These are phyloP conservation scores for Microsporum ferrugineum DNA, from an alignment of 2,329 filamentous ascomycete species.

Conservation along the genomic window DNA sequence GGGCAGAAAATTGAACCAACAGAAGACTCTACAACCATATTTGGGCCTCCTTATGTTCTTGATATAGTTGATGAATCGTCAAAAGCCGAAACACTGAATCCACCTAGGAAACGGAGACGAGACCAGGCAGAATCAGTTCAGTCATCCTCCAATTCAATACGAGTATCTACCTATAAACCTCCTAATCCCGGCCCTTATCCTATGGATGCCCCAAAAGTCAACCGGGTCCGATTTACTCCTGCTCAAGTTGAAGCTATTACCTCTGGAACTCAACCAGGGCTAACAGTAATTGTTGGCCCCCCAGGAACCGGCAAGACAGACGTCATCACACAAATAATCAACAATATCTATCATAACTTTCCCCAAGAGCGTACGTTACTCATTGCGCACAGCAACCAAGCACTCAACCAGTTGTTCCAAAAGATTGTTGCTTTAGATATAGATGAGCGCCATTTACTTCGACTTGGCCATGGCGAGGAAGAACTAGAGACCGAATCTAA, in stretches of 20 bases:
- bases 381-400: conserved; percentile 94
- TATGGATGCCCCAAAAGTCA: conserved; percentile 68
- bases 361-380: conserved; percentile 82
- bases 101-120: conserved; percentile 77
- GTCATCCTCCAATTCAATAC: conserved; percentile 54
- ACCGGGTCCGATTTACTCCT: conserved; percentile 77
- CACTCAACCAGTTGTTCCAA: conserved; percentile 90
- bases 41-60: conserved; percentile 78
- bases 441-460: conserved; percentile 82
- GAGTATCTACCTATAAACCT: conserved; percentile 81
- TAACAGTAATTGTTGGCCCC: conserved; percentile 88
- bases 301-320: conserved; percentile 99
- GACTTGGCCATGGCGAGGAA: conserved; percentile 89
- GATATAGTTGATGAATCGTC: conserved; percentile 49
- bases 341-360: conserved; percentile 97
- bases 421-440: conserved; percentile 97
- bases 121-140: conserved; percentile 58
- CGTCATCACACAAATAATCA: conserved; percentile 96
- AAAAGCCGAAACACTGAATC: conserved; percentile 44
- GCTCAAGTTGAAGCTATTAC: conserved; percentile 85
- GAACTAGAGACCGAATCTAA: conserved; percentile 75
- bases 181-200: conserved; percentile 84
- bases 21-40: conserved; percentile 58
- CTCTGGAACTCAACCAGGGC: conserved; percentile 84
- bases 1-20: conserved; percentile 74